Conservation (phyloP, 1,139 yeast genomes). For the Debaryomyces sp. region DNA sequence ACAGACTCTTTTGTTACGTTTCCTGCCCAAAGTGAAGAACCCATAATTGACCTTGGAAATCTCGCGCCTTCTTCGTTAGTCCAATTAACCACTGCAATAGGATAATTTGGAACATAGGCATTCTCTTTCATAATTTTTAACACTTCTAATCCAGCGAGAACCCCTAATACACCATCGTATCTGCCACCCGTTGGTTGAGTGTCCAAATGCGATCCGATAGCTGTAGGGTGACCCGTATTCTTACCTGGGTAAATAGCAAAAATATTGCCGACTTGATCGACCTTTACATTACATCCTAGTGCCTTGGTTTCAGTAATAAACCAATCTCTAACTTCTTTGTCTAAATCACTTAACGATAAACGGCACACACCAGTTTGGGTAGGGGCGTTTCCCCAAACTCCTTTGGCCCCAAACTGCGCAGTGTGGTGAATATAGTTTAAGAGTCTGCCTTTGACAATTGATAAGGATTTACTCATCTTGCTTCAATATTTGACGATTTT, state of each 20-base stretch:
- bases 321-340: slow-evolving; percentile 72
- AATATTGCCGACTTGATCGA: slow-evolving; percentile 68
- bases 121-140: slow-evolving; percentile 65
- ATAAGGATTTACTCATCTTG: background rate
- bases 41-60: slow-evolving; percentile 66
- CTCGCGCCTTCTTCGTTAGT: slow-evolving; percentile 82
- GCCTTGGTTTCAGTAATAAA: slow-evolving; percentile 52
- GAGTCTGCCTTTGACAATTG: slow-evolving; percentile 34
- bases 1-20: slow-evolving; percentile 47
- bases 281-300: slow-evolving; percentile 58
- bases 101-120: slow-evolving; percentile 60
- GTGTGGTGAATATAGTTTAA: slow-evolving; percentile 63
- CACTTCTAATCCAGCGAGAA: slow-evolving; percentile 66
- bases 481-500: too few species aligned
- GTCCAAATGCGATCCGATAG: slow-evolving; percentile 73
- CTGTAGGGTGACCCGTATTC: slow-evolving; percentile 56
- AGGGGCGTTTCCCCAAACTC: slow-evolving; percentile 58
- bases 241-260: slow-evolving; percentile 68
- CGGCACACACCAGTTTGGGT: slow-evolving; percentile 67
- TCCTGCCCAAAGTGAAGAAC: slow-evolving; percentile 71
- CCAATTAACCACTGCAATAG: slow-evolving; percentile 69
- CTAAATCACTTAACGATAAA: slow-evolving; percentile 61
- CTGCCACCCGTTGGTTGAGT: slow-evolving; percentile 81
- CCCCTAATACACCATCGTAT: slow-evolving; percentile 74
- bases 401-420: slow-evolving; percentile 63